Evolutionary conservation across 352 stramenopile species (phyloP), one percentile per base, ranked within the genome.

Genomic region (Globisporangium radiosum): DNA sequence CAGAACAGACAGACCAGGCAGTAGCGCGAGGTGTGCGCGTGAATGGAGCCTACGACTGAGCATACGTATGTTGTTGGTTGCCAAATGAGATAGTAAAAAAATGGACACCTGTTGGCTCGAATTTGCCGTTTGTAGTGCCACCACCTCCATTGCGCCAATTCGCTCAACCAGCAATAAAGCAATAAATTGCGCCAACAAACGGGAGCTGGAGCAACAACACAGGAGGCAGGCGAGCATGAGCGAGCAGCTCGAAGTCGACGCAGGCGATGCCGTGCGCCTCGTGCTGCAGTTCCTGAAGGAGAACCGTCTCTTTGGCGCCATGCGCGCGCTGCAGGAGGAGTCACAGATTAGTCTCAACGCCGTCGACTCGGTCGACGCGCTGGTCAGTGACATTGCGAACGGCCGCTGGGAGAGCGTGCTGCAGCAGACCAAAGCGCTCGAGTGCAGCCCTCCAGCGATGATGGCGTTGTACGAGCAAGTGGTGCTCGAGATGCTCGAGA

Each of bases 221-320:
- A 57, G 11, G 10, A 57, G 2, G 5, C 11, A 47, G 48, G 3
- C 38, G 62, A 63, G 42, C 33, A 52, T 47, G 49, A 70, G 14
- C 54, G 54, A 59, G 48, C 72, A 81, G 62, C 63, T 88, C 40
- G 76, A 90, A 52, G 75, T 90, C 50, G 73, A 85, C 54, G 73
- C 78, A 14, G 69, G 76, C 60, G 90, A 97, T 59, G 82, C 90
- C 52, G 76, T 97, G 56, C 85, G 88, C 33, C 72, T 98, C 36
- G 90, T 98, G 56, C 81, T 97, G 63, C 88, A 97, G 73, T 97
- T 96, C 57, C 78, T 96, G 43, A 81, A 92, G 56, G 92, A 98
- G 71, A 94, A 97, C 65, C 76, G 83, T 9, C 72, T 98, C 8
- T 90, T 90, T 48, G 53, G 72, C 33, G 75, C 88, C 8, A 83